phyloP scores from a whole-genome alignment of 2,329 filamentous ascomycete species.

The Fusarium tupiense region DNA sequence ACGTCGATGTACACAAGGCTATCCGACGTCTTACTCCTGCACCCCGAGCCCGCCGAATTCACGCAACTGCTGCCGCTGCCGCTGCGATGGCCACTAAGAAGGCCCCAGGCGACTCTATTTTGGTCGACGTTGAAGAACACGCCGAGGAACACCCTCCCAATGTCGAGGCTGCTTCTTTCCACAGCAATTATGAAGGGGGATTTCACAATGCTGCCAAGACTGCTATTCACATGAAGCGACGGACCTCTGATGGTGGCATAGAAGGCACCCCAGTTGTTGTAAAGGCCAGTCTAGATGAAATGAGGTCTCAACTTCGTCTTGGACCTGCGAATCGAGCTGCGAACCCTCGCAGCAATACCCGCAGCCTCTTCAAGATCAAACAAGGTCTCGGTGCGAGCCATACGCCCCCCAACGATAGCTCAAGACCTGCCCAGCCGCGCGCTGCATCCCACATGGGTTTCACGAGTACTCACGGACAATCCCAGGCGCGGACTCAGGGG shows the following conservation, averaged over 20 bases:
- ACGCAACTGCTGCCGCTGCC: conserved; percentile 46
- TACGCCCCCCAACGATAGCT: conserved; percentile 8
- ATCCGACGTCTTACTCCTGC: conserved; percentile 89
- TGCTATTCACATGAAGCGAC: conserved; percentile 68
- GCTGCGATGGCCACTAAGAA: conserved; percentile 47
- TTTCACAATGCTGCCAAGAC: conserved; percentile 60
- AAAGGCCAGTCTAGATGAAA: conserved; percentile 69
- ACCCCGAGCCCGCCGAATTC: conserved; percentile 73
- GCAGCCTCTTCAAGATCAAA: conserved; percentile 75
- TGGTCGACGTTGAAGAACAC: conserved; percentile 56
- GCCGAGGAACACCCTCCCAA: conserved; percentile 43
- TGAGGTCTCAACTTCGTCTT: conserved; percentile 71
- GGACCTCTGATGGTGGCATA: conserved; percentile 65
- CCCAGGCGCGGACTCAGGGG: conserved; percentile 2
- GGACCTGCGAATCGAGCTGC: conserved; percentile 74
- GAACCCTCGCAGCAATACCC: conserved; percentile 68
- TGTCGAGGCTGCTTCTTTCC: conserved; percentile 49
- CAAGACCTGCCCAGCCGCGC: conserved; percentile 34
- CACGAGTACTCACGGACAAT: conserved; percentile 4
- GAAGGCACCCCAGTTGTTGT: conserved; percentile 62
- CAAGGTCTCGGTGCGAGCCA: conserved; percentile 46
- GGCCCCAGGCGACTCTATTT: conserved; percentile 42
- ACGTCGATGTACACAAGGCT: conserved; percentile 97
- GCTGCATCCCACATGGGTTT: conserved; percentile 39
- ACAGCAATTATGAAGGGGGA: conserved; percentile 50